Conservation (phyloP, 2,329 filamentous ascomycete species). For the Verticillium isaacii region DNA sequence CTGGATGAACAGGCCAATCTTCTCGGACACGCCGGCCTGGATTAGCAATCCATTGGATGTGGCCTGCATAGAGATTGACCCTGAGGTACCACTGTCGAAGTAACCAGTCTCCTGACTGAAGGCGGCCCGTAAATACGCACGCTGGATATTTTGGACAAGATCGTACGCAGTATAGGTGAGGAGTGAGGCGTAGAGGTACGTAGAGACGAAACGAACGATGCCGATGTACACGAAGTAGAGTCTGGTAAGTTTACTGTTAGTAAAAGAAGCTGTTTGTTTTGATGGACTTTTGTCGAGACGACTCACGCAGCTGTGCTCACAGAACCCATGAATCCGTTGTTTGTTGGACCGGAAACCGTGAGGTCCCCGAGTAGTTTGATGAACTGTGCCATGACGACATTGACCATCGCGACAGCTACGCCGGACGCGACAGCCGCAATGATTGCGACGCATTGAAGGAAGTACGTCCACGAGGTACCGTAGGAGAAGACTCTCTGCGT, state of each 20-base stretch:
- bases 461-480: not conserved
- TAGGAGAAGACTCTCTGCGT: not conserved
- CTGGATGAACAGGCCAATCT: slow-evolving; percentile 3
- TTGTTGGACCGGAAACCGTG: slow-evolving; percentile 5
- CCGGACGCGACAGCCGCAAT: slow-evolving; percentile 18
- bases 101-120: slow-evolving; percentile 46
- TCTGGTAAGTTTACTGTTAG: not conserved
- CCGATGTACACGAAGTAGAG: slow-evolving; percentile 22
- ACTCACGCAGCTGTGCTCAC: slow-evolving; percentile 4
- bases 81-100: slow-evolving; percentile 33
- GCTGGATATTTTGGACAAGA: slow-evolving; percentile 41
- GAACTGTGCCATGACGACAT: slow-evolving; percentile 21
- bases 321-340: slow-evolving; percentile 13
- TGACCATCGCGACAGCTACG: slow-evolving; percentile 19
- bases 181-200: slow-evolving; percentile 28
- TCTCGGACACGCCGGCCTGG: slow-evolving; percentile 5
- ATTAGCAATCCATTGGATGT: slow-evolving; percentile 6
- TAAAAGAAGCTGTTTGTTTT: no score
- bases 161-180: slow-evolving; percentile 45
- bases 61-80: slow-evolving; percentile 6
- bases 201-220: slow-evolving; percentile 13
- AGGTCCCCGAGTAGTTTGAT: slow-evolving; percentile 16
- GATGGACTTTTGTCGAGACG: no score
- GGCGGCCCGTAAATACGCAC: slow-evolving; percentile 42
- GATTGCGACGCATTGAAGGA: not conserved